These are phyloP conservation scores for Schizonepeta tenuifolia DNA, from an alignment of 257 asterid genomes.

Conservation along the genomic window DNA sequence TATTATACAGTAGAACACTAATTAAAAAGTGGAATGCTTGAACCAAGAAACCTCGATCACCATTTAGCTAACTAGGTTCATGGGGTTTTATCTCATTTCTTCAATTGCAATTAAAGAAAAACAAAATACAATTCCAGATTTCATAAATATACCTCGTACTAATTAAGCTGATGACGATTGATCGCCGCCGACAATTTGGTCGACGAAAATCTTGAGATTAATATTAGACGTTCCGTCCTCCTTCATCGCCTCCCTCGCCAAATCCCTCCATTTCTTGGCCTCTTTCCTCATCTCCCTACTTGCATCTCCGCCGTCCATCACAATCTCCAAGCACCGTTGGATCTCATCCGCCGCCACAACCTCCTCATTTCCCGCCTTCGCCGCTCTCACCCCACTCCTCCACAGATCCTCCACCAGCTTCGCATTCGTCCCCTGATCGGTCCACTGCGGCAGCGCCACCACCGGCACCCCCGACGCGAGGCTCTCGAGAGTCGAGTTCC, in stretches of 20 bases:
- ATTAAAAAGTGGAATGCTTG: too few species aligned
- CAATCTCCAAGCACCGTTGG: conserved; percentile 44
- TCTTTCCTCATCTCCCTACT: conserved; percentile 36
- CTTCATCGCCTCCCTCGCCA: conserved; percentile 43
- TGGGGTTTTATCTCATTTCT: too few species aligned
- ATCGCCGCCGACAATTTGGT: conserved; percentile 19
- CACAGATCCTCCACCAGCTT: conserved; percentile 54
- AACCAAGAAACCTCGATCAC: too few species aligned
- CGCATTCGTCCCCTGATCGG: conserved; percentile 55
- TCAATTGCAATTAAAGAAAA: too few species aligned
- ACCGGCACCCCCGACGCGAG: conserved; percentile 48
- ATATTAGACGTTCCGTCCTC: conserved; percentile 42
- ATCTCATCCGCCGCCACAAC: conserved; percentile 42
- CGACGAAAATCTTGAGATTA: conserved; percentile 41
- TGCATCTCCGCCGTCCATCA: conserved; percentile 37
- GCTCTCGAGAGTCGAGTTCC: conserved; percentile 59
- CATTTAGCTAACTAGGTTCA: too few species aligned
- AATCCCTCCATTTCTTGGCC: conserved; percentile 46
- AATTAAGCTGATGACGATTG: background rate
- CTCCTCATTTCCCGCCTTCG: conserved; percentile 23
- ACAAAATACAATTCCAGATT: background rate
- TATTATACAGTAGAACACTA: too few species aligned
- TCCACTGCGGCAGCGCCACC: conserved; percentile 54
- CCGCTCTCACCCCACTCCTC: conserved; percentile 48
- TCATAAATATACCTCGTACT: background rate